Base-by-base conservation (phyloP, 73 alveolate genomes). In the Uronychia binucleata region DNA sequence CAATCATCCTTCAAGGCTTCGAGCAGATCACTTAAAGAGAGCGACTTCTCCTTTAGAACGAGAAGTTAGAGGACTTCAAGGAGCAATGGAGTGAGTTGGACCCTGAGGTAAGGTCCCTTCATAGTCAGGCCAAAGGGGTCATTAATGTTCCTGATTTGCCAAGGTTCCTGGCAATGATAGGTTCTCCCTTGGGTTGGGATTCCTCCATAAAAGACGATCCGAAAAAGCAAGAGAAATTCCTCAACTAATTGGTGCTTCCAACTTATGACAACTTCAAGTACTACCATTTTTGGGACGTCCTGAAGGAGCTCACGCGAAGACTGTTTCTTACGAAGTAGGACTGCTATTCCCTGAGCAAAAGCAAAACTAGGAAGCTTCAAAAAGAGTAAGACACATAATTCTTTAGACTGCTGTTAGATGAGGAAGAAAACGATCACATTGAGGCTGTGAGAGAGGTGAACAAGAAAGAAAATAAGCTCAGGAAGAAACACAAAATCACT, bases 41-140 rank as follows among this genome's bases (percentile, higher is more conserved):
- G 14, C 8, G 28, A 1, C 30, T 11, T 1, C 19, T 78, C 33
- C 27, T 78, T 30, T 31, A 32, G 13, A 1, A 29, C 1, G 77
- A 78, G 1, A 26, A 13, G 1, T 26, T 78, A 28, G 76, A 19
- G 33, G 19, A 78, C 14, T 78, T 32, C 27, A 1, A 59, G 32
- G 28, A 78, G 28, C 13, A 14, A 1, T 78, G 85, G 85, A 5
- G 46, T 26, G 77, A 78, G 31, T 78, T 33, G 29, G 85, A 78
- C 32, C 77, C 75, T 14, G 77, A 33, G 28, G 85, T 26, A 31
- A 28, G 29, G 29, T 8, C 67, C 14, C 29, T 29, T 30, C 8
- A 25, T 5, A n/a, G 77, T 26, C 57, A 91, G 31, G 96, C 94
- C 26, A 91, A 93, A 35, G 89, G 91, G 0, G 87, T 87, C 77